Base-by-base conservation (phyloP, 495 filamentous ascomycete species). In the Parmelia sp. region DNA sequence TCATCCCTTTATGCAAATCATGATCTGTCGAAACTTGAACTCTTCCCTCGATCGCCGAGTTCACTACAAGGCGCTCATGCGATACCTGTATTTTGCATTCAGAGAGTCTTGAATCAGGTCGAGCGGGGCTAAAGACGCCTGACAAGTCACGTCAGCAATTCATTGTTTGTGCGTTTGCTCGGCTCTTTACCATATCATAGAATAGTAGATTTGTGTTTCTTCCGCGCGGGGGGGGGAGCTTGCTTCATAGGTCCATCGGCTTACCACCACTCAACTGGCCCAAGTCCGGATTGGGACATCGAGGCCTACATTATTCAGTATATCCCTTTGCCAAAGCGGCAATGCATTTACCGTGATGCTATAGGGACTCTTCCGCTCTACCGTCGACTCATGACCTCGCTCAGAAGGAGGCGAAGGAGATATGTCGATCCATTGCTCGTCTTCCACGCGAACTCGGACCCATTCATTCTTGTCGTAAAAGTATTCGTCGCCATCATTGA, bases 401-500 rank as follows among this genome's bases (percentile, higher is more conserved):
- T 83, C 79, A 15, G 65, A 64, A 45, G 86, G 86, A 37, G 81
- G 84, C 57, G 82, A 83, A 6, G 93, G 93, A 10, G 87, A 84
- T 74, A 95, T 88, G 70, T 97, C 92, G 47, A 89, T 82, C 88
- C 93, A 99, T 58, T 86, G 79, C 78, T 99, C 94, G 33, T 84
- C 79, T 62, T 92, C 84, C 23, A 97, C 84, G 29, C 88, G 82
- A 71, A 97, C 89, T 19, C 91, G 86, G 12, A 96, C 92, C 64
- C 88, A 80, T 76, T 97, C 94, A 67, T 90, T 85, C 63, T 87
- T 87, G 75, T 98, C 94, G 75, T 90, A 96, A 70, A 86, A 94
- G 71, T 92, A 85, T 21, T 82, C 79, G 31, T 85, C 77, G 21
- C 82, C 88, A 0, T 88, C 88, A 42, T 79, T 84, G 4, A 85